Base-by-base conservation (phyloP, 2,329 filamentous ascomycete species). In the Aspergillus tanneri region DNA sequence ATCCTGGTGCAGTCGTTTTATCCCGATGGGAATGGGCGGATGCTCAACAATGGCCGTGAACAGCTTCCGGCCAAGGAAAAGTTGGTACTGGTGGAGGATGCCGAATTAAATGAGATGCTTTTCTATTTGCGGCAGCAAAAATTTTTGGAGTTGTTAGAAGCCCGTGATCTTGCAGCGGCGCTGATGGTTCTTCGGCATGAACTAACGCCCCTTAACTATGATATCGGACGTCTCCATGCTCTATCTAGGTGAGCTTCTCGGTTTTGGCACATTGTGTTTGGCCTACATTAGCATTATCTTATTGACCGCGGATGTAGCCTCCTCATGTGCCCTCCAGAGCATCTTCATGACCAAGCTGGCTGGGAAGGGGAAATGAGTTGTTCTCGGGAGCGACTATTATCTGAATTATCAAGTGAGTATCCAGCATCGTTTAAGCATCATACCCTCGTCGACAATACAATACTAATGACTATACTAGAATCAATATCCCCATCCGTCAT, bases 401-500 rank as follows among this genome's bases (percentile, higher is more conserved):
- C 88, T 0, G 83, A 93, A 50, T 74, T 97, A 25, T 96, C 91
- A 19, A 89, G 88, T 93, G 75, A 71, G 82, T 12, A 21, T 10
- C 18, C 10, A n/a, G n/a, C 12, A 10, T 7, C 12, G 11, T 27
- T 9, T 9, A 32, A 5, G 12, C 18, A 12, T 19, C 11, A 34
- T n/a, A n/a, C n/a, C n/a, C n/a, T n/a, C 18, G 16, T 39, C 37
- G 44, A n/a, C n/a, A 49, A 36, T 5, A 16, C 8, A 67, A 45
- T 72, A 24, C 52, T 60, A 49, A 67, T 50, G 6, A 14, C 6
- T 14, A n/a, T n/a, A 50, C 14, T 58, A 92, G 88, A 80, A 75
- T 96, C 84, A 47, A 95, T 99, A 67, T 96, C 93, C 1, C 92
- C 93, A 0, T 93, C 90, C 3, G 88, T 96, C 36, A 97, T 99